These are phyloP conservation scores for Fusarium camptoceras DNA, from an alignment of 2,329 filamentous ascomycete genomes.

Conservation along the genomic window DNA sequence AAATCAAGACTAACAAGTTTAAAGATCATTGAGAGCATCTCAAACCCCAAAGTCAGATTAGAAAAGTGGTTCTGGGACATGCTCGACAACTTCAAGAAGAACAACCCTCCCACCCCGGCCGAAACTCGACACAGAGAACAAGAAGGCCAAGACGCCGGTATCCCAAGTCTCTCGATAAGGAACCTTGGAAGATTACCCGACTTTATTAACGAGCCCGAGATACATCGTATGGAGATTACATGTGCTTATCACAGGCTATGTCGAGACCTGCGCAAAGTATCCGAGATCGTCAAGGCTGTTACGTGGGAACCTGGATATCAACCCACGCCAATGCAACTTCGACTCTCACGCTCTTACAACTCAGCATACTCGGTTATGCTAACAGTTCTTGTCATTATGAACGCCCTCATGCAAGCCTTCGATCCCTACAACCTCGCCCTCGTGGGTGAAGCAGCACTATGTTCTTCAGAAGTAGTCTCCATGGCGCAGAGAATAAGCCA, in stretches of 20 bases:
- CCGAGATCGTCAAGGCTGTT: conserved; percentile 28
- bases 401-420: conserved; percentile 36
- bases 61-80: conserved; percentile 43
- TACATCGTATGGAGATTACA: conserved; percentile 34
- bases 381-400: conserved; percentile 16
- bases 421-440: conserved; percentile 29
- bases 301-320: conserved; percentile 16
- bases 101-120: conserved; percentile 12
- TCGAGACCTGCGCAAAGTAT: conserved; percentile 26
- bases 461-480: conserved; percentile 24
- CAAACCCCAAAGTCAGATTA: conserved; percentile 29
- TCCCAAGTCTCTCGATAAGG: conserved; percentile 28
- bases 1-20: background rate
- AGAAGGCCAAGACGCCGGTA: conserved; percentile 1
- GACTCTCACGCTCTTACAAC: conserved; percentile 17
- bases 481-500: conserved; percentile 20
- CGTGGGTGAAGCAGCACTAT: conserved; percentile 22
- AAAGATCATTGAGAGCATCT: conserved; percentile 51
- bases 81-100: conserved; percentile 30
- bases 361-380: conserved; percentile 29
- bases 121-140: background rate
- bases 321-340: conserved; percentile 26
- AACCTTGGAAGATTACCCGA: conserved; percentile 32
- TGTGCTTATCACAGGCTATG: conserved; percentile 30
- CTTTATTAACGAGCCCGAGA: conserved; percentile 35